A percentile compares a stretch with the other conserved stretches of the same genome.
Evolutionary conservation across 2,329 filamentous ascomycete species (phyloP).

Genomic region (Sclerotinia glacialis): DNA sequence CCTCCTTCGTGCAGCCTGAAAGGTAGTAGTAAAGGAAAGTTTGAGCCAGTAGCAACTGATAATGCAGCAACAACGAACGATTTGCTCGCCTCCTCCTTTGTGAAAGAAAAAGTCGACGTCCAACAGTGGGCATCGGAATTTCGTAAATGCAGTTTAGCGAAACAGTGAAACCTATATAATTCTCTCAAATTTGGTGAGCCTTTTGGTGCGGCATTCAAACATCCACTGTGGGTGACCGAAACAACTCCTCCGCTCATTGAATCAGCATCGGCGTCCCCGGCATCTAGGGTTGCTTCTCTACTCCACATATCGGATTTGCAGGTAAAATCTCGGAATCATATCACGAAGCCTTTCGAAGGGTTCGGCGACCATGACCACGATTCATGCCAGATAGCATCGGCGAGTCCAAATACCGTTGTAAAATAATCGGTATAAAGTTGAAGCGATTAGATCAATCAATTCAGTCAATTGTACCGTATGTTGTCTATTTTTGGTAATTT

Average conservation of each 20-base stretch:
- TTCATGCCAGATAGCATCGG: background rate
- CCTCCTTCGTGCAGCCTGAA: background rate
- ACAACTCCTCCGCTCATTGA: background rate
- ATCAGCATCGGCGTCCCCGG: constrained; percentile 4
- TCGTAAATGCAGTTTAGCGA: no score
- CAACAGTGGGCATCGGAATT: no score
- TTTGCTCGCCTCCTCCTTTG: background rate
- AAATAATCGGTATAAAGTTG: background rate
- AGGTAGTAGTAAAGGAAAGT: background rate
- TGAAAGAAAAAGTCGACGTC: background rate
- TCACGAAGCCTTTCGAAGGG: constrained; percentile 1
- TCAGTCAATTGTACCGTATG: background rate
- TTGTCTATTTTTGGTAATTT: constrained; percentile 7
- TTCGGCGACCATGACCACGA: background rate
- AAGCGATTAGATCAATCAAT: background rate
- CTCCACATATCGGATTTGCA: constrained; percentile 7
- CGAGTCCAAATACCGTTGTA: background rate
- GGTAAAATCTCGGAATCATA: constrained; percentile 8
- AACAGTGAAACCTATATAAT: no score
- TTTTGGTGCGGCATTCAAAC: no score
- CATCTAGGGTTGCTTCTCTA: background rate
- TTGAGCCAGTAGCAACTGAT: background rate
- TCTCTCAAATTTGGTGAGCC: no score
- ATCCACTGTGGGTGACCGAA: no score
- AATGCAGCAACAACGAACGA: constrained; percentile 7